A percentile compares a stretch with the other conserved stretches of the same genome.
These are phyloP conservation scores for Pueraria montana DNA, from an alignment of 306 rosid genomes.

Conservation along the genomic window DNA sequence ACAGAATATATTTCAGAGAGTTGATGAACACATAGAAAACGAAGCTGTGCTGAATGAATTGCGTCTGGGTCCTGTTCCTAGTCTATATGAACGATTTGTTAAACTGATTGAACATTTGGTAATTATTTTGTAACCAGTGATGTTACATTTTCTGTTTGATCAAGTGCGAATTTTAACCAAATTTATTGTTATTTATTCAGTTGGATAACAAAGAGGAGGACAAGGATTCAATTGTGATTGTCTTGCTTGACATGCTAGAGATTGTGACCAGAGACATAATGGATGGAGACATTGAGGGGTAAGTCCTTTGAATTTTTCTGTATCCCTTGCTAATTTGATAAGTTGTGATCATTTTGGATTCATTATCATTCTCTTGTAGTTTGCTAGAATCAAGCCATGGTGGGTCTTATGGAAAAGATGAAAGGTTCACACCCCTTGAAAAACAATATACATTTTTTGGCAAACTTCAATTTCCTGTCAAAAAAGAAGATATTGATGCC, in stretches of 20 bases:
- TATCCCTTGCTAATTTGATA: conserved; percentile 34
- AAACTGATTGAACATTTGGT: conserved; percentile 77
- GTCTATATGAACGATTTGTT: conserved; percentile 70
- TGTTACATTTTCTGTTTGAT: conserved; percentile 39
- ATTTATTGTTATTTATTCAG: conserved; percentile 56
- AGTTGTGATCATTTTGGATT: conserved; percentile 28
- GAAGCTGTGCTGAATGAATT: conserved; percentile 55
- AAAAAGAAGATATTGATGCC: conserved; percentile 72
- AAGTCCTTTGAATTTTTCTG: conserved; percentile 41
- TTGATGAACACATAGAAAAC: conserved; percentile 63
- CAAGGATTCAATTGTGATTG: conserved; percentile 87
- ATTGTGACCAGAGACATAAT: conserved; percentile 93
- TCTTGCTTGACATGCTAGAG: conserved; percentile 95
- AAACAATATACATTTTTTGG: conserved; percentile 71
- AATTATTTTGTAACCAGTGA: conserved; percentile 49
- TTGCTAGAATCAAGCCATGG: conserved; percentile 87
- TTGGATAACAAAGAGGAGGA: conserved; percentile 65
- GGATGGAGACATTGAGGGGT: conserved; percentile 82
- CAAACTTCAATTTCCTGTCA: conserved; percentile 71
- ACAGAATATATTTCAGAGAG: conserved; percentile 65
- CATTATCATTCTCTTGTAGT: conserved; percentile 56
- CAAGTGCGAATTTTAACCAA: conserved; percentile 34
- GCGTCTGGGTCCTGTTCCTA: conserved; percentile 82
- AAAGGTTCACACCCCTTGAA: conserved; percentile 74
- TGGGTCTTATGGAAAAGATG: conserved; percentile 70